Evolutionary conservation across 768 basidiomycete genomes (phyloP).

Genomic region (Tricholoma bakamatsutake): DNA sequence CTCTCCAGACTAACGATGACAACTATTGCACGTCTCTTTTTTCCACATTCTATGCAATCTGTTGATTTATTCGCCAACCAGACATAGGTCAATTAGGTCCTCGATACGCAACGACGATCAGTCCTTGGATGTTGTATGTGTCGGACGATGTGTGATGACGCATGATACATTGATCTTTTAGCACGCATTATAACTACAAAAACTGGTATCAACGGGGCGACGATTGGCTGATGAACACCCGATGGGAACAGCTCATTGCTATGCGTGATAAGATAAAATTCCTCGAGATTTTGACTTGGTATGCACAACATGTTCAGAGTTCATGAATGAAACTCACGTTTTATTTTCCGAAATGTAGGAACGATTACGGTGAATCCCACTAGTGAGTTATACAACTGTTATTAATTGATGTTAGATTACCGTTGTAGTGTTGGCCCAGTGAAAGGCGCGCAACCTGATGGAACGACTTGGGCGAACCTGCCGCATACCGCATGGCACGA

Average conservation of each 20-base stretch:
- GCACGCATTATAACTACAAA: constrained; percentile 52
- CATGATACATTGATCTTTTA: constrained; percentile 26
- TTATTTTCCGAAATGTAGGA: constrained; percentile 29
- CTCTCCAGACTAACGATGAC: constrained; percentile 36
- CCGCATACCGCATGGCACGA: constrained; percentile 53
- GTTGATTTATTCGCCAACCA: constrained; percentile 10
- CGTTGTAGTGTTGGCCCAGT: constrained; percentile 48
- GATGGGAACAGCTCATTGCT: constrained; percentile 66
- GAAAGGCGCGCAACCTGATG: constrained; percentile 39
- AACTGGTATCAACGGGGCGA: constrained; percentile 63
- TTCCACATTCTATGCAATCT: neutral
- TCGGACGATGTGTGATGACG: neutral
- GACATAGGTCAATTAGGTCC: constrained; percentile 39
- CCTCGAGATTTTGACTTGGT: constrained; percentile 71
- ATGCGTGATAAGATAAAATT: constrained; percentile 49
- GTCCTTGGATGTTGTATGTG: constrained; percentile 42
- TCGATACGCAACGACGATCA: constrained; percentile 40
- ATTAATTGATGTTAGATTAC: too few relatives aligned
- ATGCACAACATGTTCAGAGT: constrained; percentile 3
- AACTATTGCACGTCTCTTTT: constrained; percentile 35
- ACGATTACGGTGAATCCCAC: constrained; percentile 75
- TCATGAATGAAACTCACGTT: neutral
- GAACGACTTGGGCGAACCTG: constrained; percentile 38
- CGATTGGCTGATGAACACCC: constrained; percentile 58
- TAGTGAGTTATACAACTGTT: constrained; percentile 34